A percentile compares a stretch with the other conserved stretches of the same genome.
Conservation (phyloP, 345 rosid genomes). For the Arabidopsis arenosa region DNA sequence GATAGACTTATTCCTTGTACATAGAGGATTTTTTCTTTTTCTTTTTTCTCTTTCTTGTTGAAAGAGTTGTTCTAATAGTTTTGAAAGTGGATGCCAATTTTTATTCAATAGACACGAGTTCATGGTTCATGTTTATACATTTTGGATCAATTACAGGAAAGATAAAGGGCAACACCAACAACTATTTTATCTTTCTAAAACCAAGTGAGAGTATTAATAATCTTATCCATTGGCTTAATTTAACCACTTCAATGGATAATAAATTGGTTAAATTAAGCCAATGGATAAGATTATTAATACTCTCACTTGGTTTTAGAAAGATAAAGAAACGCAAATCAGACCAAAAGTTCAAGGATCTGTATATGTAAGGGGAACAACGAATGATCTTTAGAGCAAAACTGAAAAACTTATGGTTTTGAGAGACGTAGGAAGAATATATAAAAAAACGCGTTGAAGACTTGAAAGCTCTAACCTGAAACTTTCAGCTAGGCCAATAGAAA, state of each 20-base stretch:
- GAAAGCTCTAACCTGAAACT: not conserved
- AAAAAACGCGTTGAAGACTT: not conserved
- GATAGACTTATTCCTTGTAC: slow-evolving; percentile 16
- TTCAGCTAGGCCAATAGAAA: not conserved
- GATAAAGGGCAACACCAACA: not conserved
- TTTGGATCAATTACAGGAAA: slow-evolving; percentile 10
- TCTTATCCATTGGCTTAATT: not conserved
- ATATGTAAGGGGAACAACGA: not conserved
- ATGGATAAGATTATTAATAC: too few species aligned
- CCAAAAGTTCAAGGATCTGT: not conserved
- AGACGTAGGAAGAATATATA: not conserved
- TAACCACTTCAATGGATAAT: too few species aligned
- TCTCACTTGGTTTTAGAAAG: not conserved
- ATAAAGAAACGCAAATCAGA: not conserved
- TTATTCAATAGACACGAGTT: not conserved
- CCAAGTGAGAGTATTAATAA: not conserved
- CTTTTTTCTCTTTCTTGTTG: slow-evolving; percentile 7
- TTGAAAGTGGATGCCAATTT: slow-evolving; percentile 10
- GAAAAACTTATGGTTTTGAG: not conserved
- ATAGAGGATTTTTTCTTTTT: not conserved
- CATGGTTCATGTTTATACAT: slow-evolving; percentile 9
- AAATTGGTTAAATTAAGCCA: too few species aligned
- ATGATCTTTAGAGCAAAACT: not conserved
- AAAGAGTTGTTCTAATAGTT: slow-evolving; percentile 13
- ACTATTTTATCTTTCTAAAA: not conserved